Evolutionary conservation across 805 yeast genomes (phyloP), one percentile per base, ranked within the genome.

Genomic region (Wickerhamiella spandovensis): DNA sequence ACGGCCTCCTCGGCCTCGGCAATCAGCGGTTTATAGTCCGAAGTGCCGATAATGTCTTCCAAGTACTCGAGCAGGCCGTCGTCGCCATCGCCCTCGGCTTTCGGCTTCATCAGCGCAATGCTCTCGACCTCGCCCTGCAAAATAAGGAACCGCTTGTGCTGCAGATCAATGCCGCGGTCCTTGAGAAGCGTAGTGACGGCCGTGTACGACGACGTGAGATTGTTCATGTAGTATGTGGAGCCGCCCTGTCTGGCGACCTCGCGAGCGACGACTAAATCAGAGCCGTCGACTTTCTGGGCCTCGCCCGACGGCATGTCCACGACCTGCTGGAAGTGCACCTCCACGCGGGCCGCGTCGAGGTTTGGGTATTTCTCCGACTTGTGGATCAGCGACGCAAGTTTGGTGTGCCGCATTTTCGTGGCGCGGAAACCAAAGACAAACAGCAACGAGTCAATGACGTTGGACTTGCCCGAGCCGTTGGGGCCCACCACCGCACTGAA

Each of bases 401-500:
- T 90, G 1, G 90, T 84, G 58, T 92, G 99, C 61, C 99, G 81
- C 96, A 92, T 88, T 64, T 94, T 92, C 63, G 80, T 79, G 0
- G 98, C 97, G 52, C 97, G 73, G 67, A 92, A 92, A 0, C 99
- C 99, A 70, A 92, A 92, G 1, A 94, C 98, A 65, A 92, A 92
- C 32, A 94, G 74, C 73, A 92, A 79, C 5, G 97, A 87, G 64
- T 94, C 98, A 64, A 92, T 92, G 56, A 92, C 97, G 62, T 94
- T 92, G 15, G 97, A 89, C 67, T 92, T 92, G 2, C 99, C 99
- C 12, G 95, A 84, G 8, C 99, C 99, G 64, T 92, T 92, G 5
- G 98, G 98, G 0, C 99, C 99, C 13, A 92, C 97, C 10, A 92
- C 95, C 0, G 99, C 97, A 10, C 95, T 85, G 61, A 92, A 94